phyloP scores from a whole-genome alignment of 805 yeast genomes.

The Metschnikowia henanensis region DNA sequence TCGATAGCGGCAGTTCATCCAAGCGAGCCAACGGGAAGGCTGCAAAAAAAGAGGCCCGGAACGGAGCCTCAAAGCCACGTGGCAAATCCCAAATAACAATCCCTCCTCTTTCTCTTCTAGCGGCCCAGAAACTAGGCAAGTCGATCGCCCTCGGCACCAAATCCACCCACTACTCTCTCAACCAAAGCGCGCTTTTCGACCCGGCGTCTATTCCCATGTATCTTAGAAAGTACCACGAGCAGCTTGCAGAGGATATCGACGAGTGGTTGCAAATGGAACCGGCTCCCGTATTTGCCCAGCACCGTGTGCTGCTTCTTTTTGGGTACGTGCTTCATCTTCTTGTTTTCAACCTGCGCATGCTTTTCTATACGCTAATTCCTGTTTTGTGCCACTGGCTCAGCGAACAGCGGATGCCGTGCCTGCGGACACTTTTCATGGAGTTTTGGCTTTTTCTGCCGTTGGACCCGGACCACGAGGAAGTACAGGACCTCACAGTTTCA shows the following conservation, averaged over 20 bases:
- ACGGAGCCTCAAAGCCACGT: not conserved
- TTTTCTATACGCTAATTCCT: slow-evolving; percentile 34
- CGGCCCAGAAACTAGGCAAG: slow-evolving; percentile 32
- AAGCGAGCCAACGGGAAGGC: not conserved
- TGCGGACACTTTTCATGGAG: slow-evolving; percentile 13
- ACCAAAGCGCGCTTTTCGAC: slow-evolving; percentile 27
- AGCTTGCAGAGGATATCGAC: slow-evolving; percentile 35
- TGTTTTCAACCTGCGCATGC: slow-evolving; percentile 33
- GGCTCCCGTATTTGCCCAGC: slow-evolving; percentile 16
- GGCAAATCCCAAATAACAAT: too few relatives aligned
- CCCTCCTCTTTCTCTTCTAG: slow-evolving; percentile 23
- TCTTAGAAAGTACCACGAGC: slow-evolving; percentile 22
- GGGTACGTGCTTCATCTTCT: slow-evolving; percentile 38
- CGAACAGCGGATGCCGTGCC: slow-evolving; percentile 21
- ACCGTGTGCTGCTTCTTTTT: slow-evolving; percentile 26
- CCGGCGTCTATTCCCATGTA: slow-evolving; percentile 26
- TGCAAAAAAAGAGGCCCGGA: not conserved
- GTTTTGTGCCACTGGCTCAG: slow-evolving; percentile 38
- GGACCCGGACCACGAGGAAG: slow-evolving; percentile 13
- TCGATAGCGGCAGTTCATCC: too few relatives aligned
- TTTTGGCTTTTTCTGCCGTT: slow-evolving; percentile 16
- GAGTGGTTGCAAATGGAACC: slow-evolving; percentile 39
- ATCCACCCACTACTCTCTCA: slow-evolving; percentile 33
- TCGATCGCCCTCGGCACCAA: slow-evolving; percentile 34
- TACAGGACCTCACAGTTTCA: slow-evolving; percentile 7